Conservation (phyloP, 352 stramenopile species). For the Globisporangium acanthophoron region DNA sequence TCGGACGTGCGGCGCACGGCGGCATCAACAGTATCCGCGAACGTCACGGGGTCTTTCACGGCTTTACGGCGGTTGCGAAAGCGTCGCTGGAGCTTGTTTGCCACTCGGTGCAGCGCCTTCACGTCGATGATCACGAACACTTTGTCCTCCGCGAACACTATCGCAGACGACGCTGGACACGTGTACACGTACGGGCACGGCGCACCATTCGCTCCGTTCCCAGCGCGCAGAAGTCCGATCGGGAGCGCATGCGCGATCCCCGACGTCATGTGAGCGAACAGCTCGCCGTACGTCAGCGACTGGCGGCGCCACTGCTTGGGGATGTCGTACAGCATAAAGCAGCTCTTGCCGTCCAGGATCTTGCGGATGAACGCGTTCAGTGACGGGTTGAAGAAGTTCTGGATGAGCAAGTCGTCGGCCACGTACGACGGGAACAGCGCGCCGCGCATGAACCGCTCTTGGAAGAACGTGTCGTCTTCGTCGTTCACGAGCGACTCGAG, state of each 20-base stretch:
- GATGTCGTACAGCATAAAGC: slow-evolving; percentile 80
- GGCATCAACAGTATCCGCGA: slow-evolving; percentile 9
- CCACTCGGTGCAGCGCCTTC: slow-evolving; percentile 58
- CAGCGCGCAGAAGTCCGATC: slow-evolving; percentile 64
- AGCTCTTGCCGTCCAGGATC: slow-evolving; percentile 81
- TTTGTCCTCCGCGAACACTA: slow-evolving; percentile 70
- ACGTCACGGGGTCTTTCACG: slow-evolving; percentile 1
- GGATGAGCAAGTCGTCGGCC: slow-evolving; percentile 75
- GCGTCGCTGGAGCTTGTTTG: slow-evolving; percentile 67
- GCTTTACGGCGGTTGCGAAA: slow-evolving; percentile 39
- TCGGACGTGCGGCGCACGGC: slow-evolving; percentile 1
- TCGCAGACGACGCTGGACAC: slow-evolving; percentile 46
- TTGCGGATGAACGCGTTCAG: slow-evolving; percentile 81
- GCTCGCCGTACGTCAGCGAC: slow-evolving; percentile 53
- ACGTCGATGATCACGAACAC: slow-evolving; percentile 82
- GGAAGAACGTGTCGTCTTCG: slow-evolving; percentile 79
- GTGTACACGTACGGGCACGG: slow-evolving; percentile 83
- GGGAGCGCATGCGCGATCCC: slow-evolving; percentile 66
- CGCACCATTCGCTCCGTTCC: slow-evolving; percentile 36
- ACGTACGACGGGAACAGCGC: slow-evolving; percentile 78
- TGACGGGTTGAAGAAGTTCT: slow-evolving; percentile 85
- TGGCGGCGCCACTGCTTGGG: slow-evolving; percentile 44
- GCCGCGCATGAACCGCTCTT: slow-evolving; percentile 82
- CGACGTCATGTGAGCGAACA: slow-evolving; percentile 77
- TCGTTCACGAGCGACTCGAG: slow-evolving; percentile 8